Percentiles rank a stretch among this genome's conserved stretches.
Conservation (phyloP, 2,329 filamentous ascomycete species). For the Ilyonectria robusta region DNA sequence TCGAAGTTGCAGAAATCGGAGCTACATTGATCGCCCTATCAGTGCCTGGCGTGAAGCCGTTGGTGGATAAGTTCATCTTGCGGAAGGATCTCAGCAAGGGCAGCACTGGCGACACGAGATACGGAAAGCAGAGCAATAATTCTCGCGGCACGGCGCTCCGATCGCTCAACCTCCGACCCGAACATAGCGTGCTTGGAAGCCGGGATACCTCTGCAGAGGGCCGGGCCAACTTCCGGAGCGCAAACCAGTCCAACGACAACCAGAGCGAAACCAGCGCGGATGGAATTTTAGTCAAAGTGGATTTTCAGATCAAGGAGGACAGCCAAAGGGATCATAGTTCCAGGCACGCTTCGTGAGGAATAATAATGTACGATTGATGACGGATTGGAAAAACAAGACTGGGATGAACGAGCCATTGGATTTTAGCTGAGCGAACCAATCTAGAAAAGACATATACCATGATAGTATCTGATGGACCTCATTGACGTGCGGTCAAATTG, state of each 20-base stretch:
- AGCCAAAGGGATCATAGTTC: not conserved
- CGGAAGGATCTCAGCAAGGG: slow-evolving; percentile 41
- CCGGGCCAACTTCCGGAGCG: slow-evolving; percentile 39
- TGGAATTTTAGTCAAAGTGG: slow-evolving; percentile 54
- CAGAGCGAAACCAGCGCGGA: slow-evolving; percentile 46
- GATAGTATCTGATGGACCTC: not conserved
- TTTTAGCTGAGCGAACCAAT: not conserved
- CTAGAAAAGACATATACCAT: not conserved
- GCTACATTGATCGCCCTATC: slow-evolving; percentile 66
- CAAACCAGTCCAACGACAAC: slow-evolving; percentile 38
- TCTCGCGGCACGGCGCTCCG: slow-evolving; percentile 49
- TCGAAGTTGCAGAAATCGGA: slow-evolving; percentile 66
- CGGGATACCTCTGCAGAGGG: slow-evolving; percentile 45
- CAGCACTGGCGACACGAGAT: slow-evolving; percentile 41
- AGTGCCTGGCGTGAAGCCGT: slow-evolving; percentile 64
- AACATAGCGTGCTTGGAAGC: slow-evolving; percentile 48
- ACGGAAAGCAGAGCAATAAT: slow-evolving; percentile 38
- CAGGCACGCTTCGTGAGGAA: not conserved
- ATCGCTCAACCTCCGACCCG: slow-evolving; percentile 48
- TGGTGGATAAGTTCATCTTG: slow-evolving; percentile 56
- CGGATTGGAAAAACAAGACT: not conserved
- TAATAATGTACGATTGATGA: slow-evolving; percentile 8
- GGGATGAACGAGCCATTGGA: not conserved
- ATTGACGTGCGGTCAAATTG: not conserved
- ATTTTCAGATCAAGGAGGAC: slow-evolving; percentile 54